Percentiles rank a stretch among this genome's conserved stretches.
Evolutionary conservation across 2,329 filamentous ascomycete genomes (phyloP).

Genomic region (Paecilomyces formosus): DNA sequence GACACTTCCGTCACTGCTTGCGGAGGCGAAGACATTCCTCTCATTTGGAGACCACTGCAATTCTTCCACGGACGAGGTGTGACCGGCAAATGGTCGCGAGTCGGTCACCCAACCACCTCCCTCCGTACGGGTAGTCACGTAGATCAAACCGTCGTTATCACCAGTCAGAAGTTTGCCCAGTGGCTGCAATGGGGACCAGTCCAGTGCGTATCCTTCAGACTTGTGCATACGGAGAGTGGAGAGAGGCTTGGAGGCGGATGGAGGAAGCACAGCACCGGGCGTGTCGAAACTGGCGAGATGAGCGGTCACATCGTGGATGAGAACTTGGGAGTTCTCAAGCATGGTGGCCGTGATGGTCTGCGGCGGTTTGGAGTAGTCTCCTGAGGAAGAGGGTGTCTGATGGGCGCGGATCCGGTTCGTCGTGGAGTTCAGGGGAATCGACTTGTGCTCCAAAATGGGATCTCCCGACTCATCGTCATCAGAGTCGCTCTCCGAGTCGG

Average conservation of each 20-base stretch:
- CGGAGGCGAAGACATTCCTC: constrained; percentile 87
- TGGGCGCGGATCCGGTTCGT: constrained; percentile 90
- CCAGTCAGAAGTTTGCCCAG: constrained; percentile 84
- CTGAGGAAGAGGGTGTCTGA: constrained; percentile 60
- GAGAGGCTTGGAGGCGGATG: constrained; percentile 80
- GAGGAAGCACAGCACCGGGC: constrained; percentile 71
- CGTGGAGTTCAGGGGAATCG: constrained; percentile 76
- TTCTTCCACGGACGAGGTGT: constrained; percentile 82
- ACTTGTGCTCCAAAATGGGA: constrained; percentile 87
- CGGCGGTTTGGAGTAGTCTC: constrained; percentile 61
- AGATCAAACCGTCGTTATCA: constrained; percentile 85
- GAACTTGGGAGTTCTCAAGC: constrained; percentile 80
- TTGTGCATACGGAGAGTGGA: constrained; percentile 87
- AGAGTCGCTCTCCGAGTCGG: constrained; percentile 62
- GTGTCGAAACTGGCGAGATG: constrained; percentile 85
- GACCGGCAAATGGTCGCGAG: constrained; percentile 72
- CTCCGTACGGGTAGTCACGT: constrained; percentile 75
- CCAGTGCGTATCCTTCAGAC: constrained; percentile 89
- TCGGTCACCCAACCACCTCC: constrained; percentile 88
- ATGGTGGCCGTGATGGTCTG: constrained; percentile 84
- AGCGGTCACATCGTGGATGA: constrained; percentile 90
- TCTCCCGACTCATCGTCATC: constrained; percentile 74
- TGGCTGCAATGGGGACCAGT: constrained; percentile 81
- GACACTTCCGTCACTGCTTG: constrained; percentile 86
- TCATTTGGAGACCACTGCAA: constrained; percentile 95